Conservation (phyloP, 1,284 basidiomycete species). For the Gymnopus androsaceus region DNA sequence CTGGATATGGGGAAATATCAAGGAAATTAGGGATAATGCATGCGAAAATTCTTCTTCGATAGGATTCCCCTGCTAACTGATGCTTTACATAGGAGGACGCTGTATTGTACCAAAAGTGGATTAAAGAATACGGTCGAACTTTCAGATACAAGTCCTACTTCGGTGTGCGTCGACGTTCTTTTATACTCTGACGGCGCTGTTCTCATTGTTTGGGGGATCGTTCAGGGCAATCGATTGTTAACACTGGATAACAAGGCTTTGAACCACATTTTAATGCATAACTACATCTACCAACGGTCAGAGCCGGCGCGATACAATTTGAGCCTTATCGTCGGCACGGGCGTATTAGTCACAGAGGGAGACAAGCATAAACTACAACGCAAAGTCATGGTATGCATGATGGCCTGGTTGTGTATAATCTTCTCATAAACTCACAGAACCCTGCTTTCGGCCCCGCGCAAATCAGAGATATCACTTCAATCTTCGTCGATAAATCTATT, state of each 20-base stretch:
- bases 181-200: background rate
- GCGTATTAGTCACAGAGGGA: slow-evolving; percentile 12
- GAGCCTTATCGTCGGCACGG: slow-evolving; percentile 10
- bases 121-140: slow-evolving; percentile 10
- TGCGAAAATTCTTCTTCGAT: background rate
- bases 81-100: background rate
- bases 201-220: background rate
- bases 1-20: slow-evolving; percentile 10
- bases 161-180: background rate
- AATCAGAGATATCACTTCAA: slow-evolving; percentile 16
- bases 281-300: slow-evolving; percentile 14
- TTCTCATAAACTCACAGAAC: slow-evolving; percentile 8
- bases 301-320: slow-evolving; percentile 6
- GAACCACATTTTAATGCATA: slow-evolving; percentile 12
- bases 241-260: slow-evolving; percentile 16
- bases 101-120: slow-evolving; percentile 11
- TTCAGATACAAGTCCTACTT: background rate
- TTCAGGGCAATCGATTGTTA: slow-evolving; percentile 3
- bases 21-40: slow-evolving; percentile 4
- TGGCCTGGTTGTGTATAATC: background rate
- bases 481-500: slow-evolving; percentile 18
- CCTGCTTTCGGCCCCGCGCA: slow-evolving; percentile 17
- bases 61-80: background rate
- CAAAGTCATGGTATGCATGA: slow-evolving; percentile 9
- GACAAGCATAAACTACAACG: slow-evolving; percentile 17